Conservation (phyloP, 768 basidiomycete genomes). For the Russula sp. region DNA sequence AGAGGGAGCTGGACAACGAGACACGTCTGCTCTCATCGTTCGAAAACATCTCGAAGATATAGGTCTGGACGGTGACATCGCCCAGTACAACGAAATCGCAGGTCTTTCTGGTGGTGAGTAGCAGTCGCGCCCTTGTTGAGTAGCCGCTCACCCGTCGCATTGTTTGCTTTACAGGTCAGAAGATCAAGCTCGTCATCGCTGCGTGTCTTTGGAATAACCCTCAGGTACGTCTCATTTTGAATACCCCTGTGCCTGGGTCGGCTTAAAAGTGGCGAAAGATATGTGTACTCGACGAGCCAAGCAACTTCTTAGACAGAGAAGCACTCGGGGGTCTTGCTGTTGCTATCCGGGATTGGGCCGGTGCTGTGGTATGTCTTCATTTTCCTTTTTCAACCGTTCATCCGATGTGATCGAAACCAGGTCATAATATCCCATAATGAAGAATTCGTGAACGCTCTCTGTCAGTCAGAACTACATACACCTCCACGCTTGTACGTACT, state of each 20-base stretch:
- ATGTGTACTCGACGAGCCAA: conserved; percentile 82
- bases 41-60: conserved; percentile 93
- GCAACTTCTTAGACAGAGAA: conserved; percentile 96
- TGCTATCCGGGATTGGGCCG: conserved; percentile 92
- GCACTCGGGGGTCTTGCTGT: conserved; percentile 91
- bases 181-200: conserved; percentile 93
- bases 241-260: conserved; percentile 6
- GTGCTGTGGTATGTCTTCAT: conserved; percentile 60
- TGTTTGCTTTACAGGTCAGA: conserved; percentile 53
- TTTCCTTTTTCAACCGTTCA: conserved; percentile 20
- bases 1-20: conserved; percentile 89
- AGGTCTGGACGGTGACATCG: conserved; percentile 94
- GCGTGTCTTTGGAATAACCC: conserved; percentile 97
- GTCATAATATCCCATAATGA: conserved; percentile 96
- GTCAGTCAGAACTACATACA: conserved; percentile 44
- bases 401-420: conserved; percentile 31
- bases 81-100: conserved; percentile 94
- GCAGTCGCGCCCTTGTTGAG: not conserved
- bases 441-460: conserved; percentile 78
- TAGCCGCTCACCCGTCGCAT: conserved; percentile 9
- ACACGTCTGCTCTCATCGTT: conserved; percentile 73
- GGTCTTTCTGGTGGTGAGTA: conserved; percentile 82
- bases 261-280: conserved; percentile 34
- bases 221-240: conserved; percentile 43
- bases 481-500: conserved; percentile 24